Conservation (phyloP, 129 eudicot genomes). For the Lactuca sativa region DNA sequence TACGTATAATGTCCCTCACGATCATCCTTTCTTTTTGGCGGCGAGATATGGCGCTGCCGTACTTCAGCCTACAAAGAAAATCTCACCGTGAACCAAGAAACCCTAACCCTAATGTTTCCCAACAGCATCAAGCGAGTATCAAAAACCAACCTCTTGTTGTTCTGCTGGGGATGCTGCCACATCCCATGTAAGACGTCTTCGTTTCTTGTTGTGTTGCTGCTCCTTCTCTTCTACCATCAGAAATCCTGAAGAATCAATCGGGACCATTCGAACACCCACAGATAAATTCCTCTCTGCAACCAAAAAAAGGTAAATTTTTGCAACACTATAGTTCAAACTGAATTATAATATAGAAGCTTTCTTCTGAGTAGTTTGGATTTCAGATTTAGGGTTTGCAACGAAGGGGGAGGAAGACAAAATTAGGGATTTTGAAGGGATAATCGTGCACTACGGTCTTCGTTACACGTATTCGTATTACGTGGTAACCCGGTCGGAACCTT, state of each 20-base stretch:
- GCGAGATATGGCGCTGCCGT: constrained; percentile 54
- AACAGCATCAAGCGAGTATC: not conserved
- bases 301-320: constrained; percentile 23
- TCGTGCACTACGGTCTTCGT: not conserved
- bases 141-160: constrained; percentile 41
- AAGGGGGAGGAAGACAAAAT: constrained; percentile 1
- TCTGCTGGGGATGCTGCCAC: constrained; percentile 51
- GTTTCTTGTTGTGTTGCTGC: constrained; percentile 49
- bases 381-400: constrained; percentile 35
- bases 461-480: constrained; percentile 5
- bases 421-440: constrained; percentile 20
- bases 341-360: not conserved
- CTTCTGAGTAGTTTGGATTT: not conserved
- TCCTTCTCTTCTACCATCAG: constrained; percentile 48
- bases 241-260: constrained; percentile 26
- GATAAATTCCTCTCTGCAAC: constrained; percentile 39
- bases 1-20: constrained; percentile 84
- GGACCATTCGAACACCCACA: constrained; percentile 27
- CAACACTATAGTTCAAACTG: constrained; percentile 11
- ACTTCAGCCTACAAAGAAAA: constrained; percentile 29
- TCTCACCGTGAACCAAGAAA: constrained; percentile 25
- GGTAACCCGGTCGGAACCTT: constrained; percentile 19
- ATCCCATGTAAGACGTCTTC: constrained; percentile 72
- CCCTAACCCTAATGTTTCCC: constrained; percentile 3
- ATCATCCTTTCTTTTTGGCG: constrained; percentile 77